These are phyloP conservation scores for Pulveroboletus sp. DNA, from an alignment of 768 basidiomycete genomes.

Conservation along the genomic window DNA sequence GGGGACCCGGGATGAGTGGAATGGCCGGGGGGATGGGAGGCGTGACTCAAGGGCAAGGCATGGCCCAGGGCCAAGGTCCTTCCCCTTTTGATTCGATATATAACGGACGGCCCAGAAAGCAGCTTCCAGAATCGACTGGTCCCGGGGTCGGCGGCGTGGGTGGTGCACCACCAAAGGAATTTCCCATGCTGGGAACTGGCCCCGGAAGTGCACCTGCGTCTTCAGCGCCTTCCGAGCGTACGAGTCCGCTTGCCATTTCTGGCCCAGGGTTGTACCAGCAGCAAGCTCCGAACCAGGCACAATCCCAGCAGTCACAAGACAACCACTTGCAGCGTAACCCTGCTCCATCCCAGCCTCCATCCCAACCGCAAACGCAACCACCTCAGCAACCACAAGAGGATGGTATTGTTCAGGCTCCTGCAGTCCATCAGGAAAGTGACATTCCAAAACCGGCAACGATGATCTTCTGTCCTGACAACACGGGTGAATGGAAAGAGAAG, in stretches of 20 bases:
- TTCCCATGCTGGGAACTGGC: slow-evolving; percentile 54
- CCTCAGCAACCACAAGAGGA: slow-evolving; percentile 22
- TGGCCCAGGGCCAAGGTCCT: slow-evolving; percentile 21
- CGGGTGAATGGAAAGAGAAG: slow-evolving; percentile 84
- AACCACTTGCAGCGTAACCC: slow-evolving; percentile 25
- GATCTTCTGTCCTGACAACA: slow-evolving; percentile 86
- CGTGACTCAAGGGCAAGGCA: slow-evolving; percentile 16
- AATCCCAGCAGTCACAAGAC: slow-evolving; percentile 29
- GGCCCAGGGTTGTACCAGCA: slow-evolving; percentile 40
- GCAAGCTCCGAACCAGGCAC: slow-evolving; percentile 22
- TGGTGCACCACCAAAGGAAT: slow-evolving; percentile 55
- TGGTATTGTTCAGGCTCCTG: slow-evolving; percentile 8
- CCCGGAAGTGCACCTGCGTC: slow-evolving; percentile 49
- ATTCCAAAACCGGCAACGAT: slow-evolving; percentile 47
- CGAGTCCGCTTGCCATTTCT: slow-evolving; percentile 33
- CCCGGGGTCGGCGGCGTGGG: slow-evolving; percentile 32
- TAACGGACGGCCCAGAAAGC: slow-evolving; percentile 79
- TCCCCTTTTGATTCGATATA: slow-evolving; percentile 72
- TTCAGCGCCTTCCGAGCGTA: slow-evolving; percentile 52
- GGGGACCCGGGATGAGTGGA: slow-evolving; percentile 10
- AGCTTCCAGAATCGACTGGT: slow-evolving; percentile 60
- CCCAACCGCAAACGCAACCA: slow-evolving; percentile 17
- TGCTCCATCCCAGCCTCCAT: slow-evolving; percentile 34
- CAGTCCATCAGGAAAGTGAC: slow-evolving; percentile 16
- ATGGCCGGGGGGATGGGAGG: slow-evolving; percentile 12